phyloP scores from a whole-genome alignment of 768 basidiomycete species.

The Lentinus brumalis region DNA sequence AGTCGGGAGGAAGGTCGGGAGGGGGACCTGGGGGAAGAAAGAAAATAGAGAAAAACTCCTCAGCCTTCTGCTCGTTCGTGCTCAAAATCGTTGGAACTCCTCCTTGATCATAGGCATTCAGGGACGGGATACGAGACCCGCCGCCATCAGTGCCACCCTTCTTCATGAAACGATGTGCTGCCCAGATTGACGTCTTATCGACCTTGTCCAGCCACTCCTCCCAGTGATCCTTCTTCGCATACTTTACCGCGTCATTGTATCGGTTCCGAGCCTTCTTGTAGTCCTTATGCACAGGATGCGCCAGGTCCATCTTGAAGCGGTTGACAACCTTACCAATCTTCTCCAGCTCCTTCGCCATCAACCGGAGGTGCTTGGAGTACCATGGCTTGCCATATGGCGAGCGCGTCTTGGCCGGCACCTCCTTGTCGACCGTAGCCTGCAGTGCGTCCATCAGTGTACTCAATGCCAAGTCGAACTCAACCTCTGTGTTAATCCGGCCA shows the following conservation, averaged over 20 bases:
- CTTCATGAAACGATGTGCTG: constrained; percentile 13
- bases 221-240: constrained; percentile 29
- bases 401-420: constrained; percentile 23
- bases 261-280: constrained; percentile 13
- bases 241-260: constrained; percentile 18
- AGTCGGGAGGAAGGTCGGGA: constrained; percentile 6
- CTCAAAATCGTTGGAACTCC: background rate
- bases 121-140: constrained; percentile 20
- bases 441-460: constrained; percentile 22
- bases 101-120: background rate
- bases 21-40: constrained; percentile 25
- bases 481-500: background rate
- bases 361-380: constrained; percentile 35
- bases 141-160: constrained; percentile 13
- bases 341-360: constrained; percentile 18
- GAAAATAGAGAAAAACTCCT: constrained; percentile 28
- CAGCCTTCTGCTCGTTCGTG: constrained; percentile 19
- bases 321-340: constrained; percentile 16
- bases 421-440: constrained; percentile 12
- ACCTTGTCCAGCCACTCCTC: constrained; percentile 25
- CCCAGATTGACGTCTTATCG: constrained; percentile 24
- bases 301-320: constrained; percentile 1
- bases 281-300: constrained; percentile 19
- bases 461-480: constrained; percentile 9
- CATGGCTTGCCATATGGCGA: constrained; percentile 33